These are phyloP conservation scores for Bryopsis sp. DNA, from an alignment of 139 green algal species.

Conservation along the genomic window DNA sequence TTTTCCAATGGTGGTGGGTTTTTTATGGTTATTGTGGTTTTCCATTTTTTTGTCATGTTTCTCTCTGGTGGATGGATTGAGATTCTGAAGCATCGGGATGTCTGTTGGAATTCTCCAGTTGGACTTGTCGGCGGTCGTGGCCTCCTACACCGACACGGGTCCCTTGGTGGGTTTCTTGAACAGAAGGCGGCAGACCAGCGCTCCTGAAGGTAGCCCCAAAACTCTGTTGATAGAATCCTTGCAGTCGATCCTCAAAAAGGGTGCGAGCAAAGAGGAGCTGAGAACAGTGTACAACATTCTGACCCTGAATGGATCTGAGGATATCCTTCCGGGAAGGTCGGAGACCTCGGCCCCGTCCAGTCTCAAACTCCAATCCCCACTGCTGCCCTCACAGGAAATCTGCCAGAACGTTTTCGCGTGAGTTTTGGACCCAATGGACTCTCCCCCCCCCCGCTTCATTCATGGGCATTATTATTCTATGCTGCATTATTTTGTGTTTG, in stretches of 20 bases:
- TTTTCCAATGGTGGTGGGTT: too few species aligned
- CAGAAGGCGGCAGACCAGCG: not conserved
- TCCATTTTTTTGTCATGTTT: not conserved
- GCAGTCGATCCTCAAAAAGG: not conserved
- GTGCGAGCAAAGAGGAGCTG: not conserved
- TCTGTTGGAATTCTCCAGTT: constrained; percentile 4
- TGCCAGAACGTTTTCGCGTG: not conserved
- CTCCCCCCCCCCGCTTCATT: too few species aligned
- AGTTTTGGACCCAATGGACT: too few species aligned
- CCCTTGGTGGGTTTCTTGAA: constrained; percentile 11
- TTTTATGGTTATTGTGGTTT: too few species aligned
- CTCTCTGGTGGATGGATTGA: too few species aligned
- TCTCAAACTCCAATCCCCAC: constrained; percentile 10
- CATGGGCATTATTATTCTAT: too few species aligned
- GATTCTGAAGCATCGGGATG: too few species aligned
- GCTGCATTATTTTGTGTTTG: too few species aligned
- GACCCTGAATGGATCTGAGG: constrained; percentile 6
- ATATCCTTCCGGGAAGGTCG: not conserved
- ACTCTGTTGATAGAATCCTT: not conserved
- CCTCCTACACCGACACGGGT: not conserved
- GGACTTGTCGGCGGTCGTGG: not conserved
- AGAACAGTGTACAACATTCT: constrained; percentile 2
- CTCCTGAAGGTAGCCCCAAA: not conserved
- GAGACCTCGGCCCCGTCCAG: not conserved
- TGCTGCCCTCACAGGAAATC: constrained; percentile 10